Conservation (phyloP, 352 stramenopile genomes). For the Phytophthora nicotianae region DNA sequence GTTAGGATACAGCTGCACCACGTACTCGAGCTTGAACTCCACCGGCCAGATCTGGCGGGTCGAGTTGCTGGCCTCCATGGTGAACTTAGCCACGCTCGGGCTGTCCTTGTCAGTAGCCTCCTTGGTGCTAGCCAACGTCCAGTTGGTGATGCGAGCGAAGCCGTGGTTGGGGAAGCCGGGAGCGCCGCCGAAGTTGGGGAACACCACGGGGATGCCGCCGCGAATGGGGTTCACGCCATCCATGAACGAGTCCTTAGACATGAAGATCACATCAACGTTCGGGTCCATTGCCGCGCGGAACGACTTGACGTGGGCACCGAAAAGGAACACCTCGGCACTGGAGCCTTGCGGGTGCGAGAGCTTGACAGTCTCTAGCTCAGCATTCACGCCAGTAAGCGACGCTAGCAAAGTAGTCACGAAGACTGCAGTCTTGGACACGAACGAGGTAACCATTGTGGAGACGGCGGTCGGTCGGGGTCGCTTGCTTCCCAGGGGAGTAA, state of each 20-base stretch:
- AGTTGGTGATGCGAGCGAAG: conserved; percentile 76
- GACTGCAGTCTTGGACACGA: conserved; percentile 21
- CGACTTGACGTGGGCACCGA: conserved; percentile 77
- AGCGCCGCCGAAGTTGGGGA: conserved; percentile 86
- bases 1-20: conserved; percentile 63
- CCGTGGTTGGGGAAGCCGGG: conserved; percentile 78
- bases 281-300: conserved; percentile 46
- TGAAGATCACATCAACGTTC: conserved; percentile 74
- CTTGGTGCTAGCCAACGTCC: conserved; percentile 27
- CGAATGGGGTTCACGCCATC: conserved; percentile 87
- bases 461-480: neutral
- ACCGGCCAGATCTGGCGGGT: conserved; percentile 50
- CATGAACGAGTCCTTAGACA: conserved; percentile 77
- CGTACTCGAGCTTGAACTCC: conserved; percentile 72
- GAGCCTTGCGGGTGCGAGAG: conserved; percentile 67
- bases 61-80: conserved; percentile 34
- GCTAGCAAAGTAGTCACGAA: conserved; percentile 24
- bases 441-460: conserved; percentile 25
- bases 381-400: conserved; percentile 12
- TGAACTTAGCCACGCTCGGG: conserved; percentile 41
- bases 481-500: conserved; percentile 10
- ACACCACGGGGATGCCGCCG: conserved; percentile 91
- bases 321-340: conserved; percentile 67
- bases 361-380: conserved; percentile 53
- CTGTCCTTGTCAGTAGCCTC: conserved; percentile 20